phyloP scores from a whole-genome alignment of 1,284 basidiomycete species.

The Ustilago hordei region DNA sequence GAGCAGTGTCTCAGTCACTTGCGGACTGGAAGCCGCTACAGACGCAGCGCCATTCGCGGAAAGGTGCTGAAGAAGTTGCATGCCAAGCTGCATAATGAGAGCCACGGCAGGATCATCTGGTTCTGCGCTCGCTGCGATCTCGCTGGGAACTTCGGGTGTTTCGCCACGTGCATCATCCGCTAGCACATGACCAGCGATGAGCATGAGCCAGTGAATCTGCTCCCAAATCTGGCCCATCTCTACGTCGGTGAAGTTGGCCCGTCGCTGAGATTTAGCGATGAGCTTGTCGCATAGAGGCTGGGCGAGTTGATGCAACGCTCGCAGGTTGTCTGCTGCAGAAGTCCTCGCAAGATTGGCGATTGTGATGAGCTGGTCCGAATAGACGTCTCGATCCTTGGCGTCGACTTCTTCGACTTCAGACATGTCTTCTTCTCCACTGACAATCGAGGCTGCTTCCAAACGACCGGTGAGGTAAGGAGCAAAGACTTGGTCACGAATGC shows the following conservation, averaged over 20 bases:
- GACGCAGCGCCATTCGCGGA: constrained; percentile 37
- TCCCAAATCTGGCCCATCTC: constrained; percentile 60
- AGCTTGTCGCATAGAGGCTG: constrained; percentile 46
- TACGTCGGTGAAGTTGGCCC: constrained; percentile 12
- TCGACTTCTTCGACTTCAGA: constrained; percentile 54
- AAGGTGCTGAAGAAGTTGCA: constrained; percentile 53
- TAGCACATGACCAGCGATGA: constrained; percentile 59
- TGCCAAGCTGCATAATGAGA: constrained; percentile 51
- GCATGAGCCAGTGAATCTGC: constrained; percentile 61
- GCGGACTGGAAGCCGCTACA: constrained; percentile 56
- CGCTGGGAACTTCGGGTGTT: constrained; percentile 45
- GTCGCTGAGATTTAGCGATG: constrained; percentile 35
- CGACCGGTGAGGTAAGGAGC: constrained; percentile 56
- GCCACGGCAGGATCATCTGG: constrained; percentile 35
- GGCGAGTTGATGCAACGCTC: constrained; percentile 25
- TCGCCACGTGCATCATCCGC: constrained; percentile 60
- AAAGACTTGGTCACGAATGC: constrained; percentile 58
- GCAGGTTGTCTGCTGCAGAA: constrained; percentile 37
- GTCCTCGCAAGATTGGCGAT: constrained; percentile 58
- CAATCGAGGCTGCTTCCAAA: constrained; percentile 45
- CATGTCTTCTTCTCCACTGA: constrained; percentile 32
- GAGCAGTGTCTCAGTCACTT: constrained; percentile 57
- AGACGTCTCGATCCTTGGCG: constrained; percentile 57
- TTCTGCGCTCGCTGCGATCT: constrained; percentile 35
- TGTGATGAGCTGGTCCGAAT: constrained; percentile 60